phyloP scores from a whole-genome alignment of 306 rosid species.

The Echinosophora koreensis region DNA sequence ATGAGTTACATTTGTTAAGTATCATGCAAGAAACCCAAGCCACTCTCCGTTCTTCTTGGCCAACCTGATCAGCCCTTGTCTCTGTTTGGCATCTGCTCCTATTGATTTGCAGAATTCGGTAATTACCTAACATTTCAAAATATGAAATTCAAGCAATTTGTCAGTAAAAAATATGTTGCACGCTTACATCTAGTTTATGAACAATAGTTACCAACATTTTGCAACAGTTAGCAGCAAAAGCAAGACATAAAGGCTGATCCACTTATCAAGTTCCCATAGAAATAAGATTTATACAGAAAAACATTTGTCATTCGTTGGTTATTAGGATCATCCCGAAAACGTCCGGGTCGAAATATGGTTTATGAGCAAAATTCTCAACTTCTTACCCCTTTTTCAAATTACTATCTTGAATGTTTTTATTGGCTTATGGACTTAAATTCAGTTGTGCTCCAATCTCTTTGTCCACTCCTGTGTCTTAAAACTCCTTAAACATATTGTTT shows the following conservation, averaged over 20 bases:
- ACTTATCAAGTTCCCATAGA: too few species aligned
- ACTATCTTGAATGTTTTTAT: conserved; percentile 29
- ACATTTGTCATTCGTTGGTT: too few species aligned
- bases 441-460: not conserved
- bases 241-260: too few species aligned
- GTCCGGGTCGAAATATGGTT: too few species aligned
- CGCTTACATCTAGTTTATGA: not conserved
- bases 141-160: not conserved
- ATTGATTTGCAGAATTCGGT: conserved; percentile 98
- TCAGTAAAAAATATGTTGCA: conserved; percentile 6
- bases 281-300: too few species aligned
- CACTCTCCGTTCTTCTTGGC: conserved; percentile 98
- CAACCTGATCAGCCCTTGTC: conserved; percentile 95
- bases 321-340: too few species aligned
- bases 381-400: not conserved
- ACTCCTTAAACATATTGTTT: conserved; percentile 23
- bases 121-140: conserved; percentile 68
- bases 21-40: conserved; percentile 95
- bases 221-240: not conserved
- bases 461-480: not conserved
- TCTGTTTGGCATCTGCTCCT: conserved; percentile 97
- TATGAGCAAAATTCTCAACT: conserved; percentile 12
- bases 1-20: conserved; percentile 33
- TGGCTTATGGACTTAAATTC: too few species aligned
- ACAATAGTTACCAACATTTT: conserved; percentile 8